Conservation (phyloP, 441 rosid species). For the Melastoma candidum region DNA sequence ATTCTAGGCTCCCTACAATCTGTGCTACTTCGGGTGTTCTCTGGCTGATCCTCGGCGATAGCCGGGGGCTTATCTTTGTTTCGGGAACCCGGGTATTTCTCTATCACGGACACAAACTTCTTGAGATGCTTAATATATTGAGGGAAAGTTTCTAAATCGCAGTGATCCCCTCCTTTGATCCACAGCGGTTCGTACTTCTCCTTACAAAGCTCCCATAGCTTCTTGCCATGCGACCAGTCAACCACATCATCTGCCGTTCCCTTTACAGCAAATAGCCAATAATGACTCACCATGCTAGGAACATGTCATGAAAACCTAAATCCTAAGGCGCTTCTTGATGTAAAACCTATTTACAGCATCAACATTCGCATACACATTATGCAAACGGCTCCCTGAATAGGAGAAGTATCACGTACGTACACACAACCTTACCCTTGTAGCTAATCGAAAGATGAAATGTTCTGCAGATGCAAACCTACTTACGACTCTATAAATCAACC, state of each 20-base stretch:
- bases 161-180: conserved; percentile 91
- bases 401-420: too few species aligned
- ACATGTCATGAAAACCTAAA: too few species aligned
- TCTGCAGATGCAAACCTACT: too few species aligned
- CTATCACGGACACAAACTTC: conserved; percentile 75
- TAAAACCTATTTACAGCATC: too few species aligned
- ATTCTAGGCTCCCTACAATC: conserved; percentile 46
- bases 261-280: conserved; percentile 29
- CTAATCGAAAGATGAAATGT: too few species aligned
- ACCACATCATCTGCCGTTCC: conserved; percentile 92
- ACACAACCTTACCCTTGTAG: too few species aligned
- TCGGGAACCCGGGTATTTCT: conserved; percentile 35
- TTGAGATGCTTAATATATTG: conserved; percentile 80
- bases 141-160: conserved; percentile 76
- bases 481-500: too few species aligned
- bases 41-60: conserved; percentile 27
- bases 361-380: too few species aligned
- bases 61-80: conserved; percentile 17
- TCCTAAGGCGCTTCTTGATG: too few species aligned
- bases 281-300: neutral
- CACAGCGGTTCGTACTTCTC: conserved; percentile 89
- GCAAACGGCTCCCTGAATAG: too few species aligned
- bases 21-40: conserved; percentile 47
- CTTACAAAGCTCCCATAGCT: conserved; percentile 75
- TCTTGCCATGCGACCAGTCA: conserved; percentile 86